Conservation (phyloP, 495 filamentous ascomycete genomes). For the Xylaria venustula region DNA sequence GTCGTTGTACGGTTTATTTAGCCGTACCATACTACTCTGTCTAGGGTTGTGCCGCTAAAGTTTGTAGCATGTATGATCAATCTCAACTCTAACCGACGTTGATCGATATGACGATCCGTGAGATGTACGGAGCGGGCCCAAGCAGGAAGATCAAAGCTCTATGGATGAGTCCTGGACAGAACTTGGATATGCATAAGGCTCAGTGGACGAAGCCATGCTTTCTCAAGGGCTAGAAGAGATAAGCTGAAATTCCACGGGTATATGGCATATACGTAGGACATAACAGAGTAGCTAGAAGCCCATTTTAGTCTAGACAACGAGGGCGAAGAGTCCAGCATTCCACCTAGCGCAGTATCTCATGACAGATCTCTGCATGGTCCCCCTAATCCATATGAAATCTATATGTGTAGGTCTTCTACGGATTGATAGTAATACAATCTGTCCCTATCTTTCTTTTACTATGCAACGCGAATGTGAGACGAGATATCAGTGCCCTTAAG, state of each 20-base stretch:
- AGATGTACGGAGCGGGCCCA: background rate
- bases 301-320: no score
- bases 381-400: no score
- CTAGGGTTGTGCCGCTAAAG: background rate
- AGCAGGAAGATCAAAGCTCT: background rate
- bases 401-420: no score
- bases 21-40: background rate
- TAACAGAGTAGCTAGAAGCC: no score
- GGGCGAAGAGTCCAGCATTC: background rate
- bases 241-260: background rate
- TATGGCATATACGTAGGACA: no score
- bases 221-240: no score
- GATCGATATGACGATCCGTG: background rate
- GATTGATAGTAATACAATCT: no score
- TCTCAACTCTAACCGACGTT: background rate
- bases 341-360: no score
- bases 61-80: background rate
- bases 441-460: background rate
- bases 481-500: background rate
- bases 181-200: background rate
- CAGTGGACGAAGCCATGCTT: background rate
- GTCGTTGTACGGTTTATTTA: background rate
- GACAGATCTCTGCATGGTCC: background rate
- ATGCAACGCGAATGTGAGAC: constrained; percentile 4
- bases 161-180: background rate